Base-by-base conservation (phyloP, 345 rosid species). In the Euphorbia pulcherrima region DNA sequence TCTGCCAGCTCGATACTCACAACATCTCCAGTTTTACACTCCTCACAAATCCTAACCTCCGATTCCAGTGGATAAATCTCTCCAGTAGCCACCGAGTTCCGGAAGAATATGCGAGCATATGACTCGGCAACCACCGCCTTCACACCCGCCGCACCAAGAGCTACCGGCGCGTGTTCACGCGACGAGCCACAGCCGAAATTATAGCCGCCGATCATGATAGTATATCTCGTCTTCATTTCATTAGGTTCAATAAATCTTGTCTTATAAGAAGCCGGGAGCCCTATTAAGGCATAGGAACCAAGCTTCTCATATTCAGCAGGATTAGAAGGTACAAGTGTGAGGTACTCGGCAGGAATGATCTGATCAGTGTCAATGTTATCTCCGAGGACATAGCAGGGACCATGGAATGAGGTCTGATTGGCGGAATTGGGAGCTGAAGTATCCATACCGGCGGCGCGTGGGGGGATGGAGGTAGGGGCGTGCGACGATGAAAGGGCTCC, bases 351-450 rank as follows among this genome's bases (percentile, higher is more conserved):
- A 27, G 98, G 98, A 60, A 90, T 90, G 67, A 92, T 92, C 71
- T 92, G 98, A 77, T 92, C 97, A 4, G 98, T 90, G 85, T 92
- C 97, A 67, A 92, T 90, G 88, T 92, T 90, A 77, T 92, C 97
- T 0, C 97, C 89, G 65, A 90, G 87, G 33, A 92, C 97, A 26
- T 92, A 92, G 79, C 98, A 92, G 72, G 83, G 88, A 1, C 98
- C 98, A 39, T 90, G 97, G 74, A 92, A 92, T 59, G 84, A 29
- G 12, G 83, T 48, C 1, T 52, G 2, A 30, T 57, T 63, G 16
- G 77, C 20, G 21, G 80, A 46, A 3, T 79, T 51, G 5, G 74
- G 23, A 33, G 62, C 1, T 30, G 55, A 13, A 0, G 79, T 6
- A 16, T 84, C n/a, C n/a, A n/a, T n/a, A n/a, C n/a, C 46, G 53